A percentile compares a stretch with the other conserved stretches of the same genome.
These are phyloP conservation scores for Leptographium galeiforme DNA, from an alignment of 2,329 filamentous ascomycete species.

Conservation along the genomic window DNA sequence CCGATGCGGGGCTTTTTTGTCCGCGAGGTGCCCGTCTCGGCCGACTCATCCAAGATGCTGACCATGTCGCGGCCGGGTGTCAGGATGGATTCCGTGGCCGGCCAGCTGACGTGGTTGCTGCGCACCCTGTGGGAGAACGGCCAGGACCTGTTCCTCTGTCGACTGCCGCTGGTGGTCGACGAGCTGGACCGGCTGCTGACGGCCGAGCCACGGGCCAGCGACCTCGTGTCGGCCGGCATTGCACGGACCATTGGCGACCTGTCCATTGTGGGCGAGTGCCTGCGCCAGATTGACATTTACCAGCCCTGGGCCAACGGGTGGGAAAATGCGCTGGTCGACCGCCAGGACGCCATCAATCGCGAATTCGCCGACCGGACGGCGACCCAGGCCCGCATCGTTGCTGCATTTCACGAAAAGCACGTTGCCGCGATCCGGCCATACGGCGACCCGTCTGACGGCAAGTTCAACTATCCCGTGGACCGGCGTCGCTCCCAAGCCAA, in stretches of 20 bases:
- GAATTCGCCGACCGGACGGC: slow-evolving; percentile 13
- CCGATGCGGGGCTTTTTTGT: slow-evolving; percentile 23
- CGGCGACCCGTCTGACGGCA: slow-evolving; percentile 21
- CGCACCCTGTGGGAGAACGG: slow-evolving; percentile 23
- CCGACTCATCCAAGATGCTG: slow-evolving; percentile 11
- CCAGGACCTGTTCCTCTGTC: not conserved
- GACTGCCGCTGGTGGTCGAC: slow-evolving; percentile 21
- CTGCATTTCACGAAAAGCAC: slow-evolving; percentile 10
- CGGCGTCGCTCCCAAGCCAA: slow-evolving; percentile 32
- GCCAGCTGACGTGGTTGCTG: slow-evolving; percentile 23
- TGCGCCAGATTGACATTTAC: slow-evolving; percentile 30
- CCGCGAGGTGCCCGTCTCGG: slow-evolving; percentile 11
- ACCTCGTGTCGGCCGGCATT: slow-evolving; percentile 24
- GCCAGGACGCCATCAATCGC: slow-evolving; percentile 14
- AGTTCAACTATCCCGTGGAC: slow-evolving; percentile 28
- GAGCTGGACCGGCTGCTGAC: slow-evolving; percentile 32
- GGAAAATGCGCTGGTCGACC: slow-evolving; percentile 16
- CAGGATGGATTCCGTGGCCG: slow-evolving; percentile 11
- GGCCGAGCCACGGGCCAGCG: slow-evolving; percentile 20
- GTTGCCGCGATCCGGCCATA: slow-evolving; percentile 10
- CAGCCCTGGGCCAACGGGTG: slow-evolving; percentile 34
- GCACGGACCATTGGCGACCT: slow-evolving; percentile 27
- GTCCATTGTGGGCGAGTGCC: slow-evolving; percentile 29
- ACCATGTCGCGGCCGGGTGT: slow-evolving; percentile 8
- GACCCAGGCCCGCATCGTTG: slow-evolving; percentile 8